Conservation (phyloP, 805 yeast genomes). For the Metschnikowia lochheadii region DNA sequence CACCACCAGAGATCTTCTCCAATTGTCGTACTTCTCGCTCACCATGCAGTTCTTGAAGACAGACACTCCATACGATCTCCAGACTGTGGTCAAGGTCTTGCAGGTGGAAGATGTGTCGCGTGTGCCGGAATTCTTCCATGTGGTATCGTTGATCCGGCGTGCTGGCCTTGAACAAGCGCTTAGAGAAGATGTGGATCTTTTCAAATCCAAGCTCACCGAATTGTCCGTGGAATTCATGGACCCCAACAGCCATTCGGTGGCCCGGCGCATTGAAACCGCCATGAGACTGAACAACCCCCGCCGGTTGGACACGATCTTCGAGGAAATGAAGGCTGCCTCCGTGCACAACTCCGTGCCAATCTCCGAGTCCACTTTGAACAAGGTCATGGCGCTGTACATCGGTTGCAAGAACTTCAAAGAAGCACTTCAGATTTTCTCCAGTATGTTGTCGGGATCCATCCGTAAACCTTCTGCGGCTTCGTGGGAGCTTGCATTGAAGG, state of each 20-base stretch:
- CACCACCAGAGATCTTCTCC: constrained; percentile 16
- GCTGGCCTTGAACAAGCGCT: constrained; percentile 11
- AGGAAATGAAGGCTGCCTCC: constrained; percentile 24
- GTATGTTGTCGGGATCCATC: constrained; percentile 37
- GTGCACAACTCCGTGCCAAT: constrained; percentile 28
- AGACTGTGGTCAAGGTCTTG: constrained; percentile 26
- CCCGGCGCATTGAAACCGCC: constrained; percentile 21
- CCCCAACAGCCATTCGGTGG: constrained; percentile 30
- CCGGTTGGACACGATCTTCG: constrained; percentile 21
- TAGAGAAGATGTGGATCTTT: constrained; percentile 7
- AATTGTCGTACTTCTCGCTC: constrained; percentile 34
- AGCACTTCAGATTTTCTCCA: constrained; percentile 49
- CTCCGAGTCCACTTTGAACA: constrained; percentile 37
- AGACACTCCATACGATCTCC: constrained; percentile 20
- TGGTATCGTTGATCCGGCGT: constrained; percentile 18
- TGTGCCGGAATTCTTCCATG: constrained; percentile 19
- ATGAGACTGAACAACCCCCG: constrained; percentile 17
- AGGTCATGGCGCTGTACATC: constrained; percentile 46
- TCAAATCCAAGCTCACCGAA: constrained; percentile 5
- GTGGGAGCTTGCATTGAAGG: constrained; percentile 58
- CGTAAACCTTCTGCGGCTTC: constrained; percentile 38
- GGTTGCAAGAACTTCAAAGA: constrained; percentile 30
- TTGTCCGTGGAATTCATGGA: constrained; percentile 23
- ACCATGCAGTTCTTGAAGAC: constrained; percentile 27
- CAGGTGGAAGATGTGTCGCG: constrained; percentile 18